Evolutionary conservation across 2,329 filamentous ascomycete genomes (phyloP), one percentile per base, ranked within the genome.

Genomic region (Pseudogymnoascus sp.): DNA sequence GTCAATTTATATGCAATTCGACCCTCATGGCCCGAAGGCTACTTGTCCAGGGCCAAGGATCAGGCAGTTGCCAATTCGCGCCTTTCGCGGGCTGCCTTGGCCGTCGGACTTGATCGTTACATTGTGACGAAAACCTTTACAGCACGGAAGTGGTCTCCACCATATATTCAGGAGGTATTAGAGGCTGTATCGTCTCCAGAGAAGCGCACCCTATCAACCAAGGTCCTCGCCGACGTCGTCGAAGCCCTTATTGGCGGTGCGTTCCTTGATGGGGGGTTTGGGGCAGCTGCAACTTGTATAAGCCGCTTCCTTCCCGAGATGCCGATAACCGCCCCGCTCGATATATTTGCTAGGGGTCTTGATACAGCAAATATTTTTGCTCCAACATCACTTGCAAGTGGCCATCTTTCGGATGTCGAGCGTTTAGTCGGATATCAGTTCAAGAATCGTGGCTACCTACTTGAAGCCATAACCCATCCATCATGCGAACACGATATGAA

Each of bases 171-270:
- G 1, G 75, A 83, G 17, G 70, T 78, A 1, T 65, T 78, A 17
- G 35, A 21, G 65, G 60, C 62, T 42, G 63, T 70, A 4, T 35
- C 60, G 26, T 56, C 17, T 33, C 17, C 50, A 10, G 70, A 65
- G 62, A 74, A 69, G 53, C 75, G 79, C 5, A 70, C 72, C 13
- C 71, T 92, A 33, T 88, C 90, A 0, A 88, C 86, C 1, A 97
- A 97, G 72, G 84, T 84, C 0, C 81, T 97, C 7, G 93, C 93
- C 3, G 93, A 97, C 70, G 87, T 97, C 0, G 82, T 96, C 0
- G 93, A 97, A 72, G 85, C 92, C 0, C 84, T 93, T 0, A 78
- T 97, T 0, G 88, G 97, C 19, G 93, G 91, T 0, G 83, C 89
- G 0, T 92, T 83, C 68, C 65, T 89, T 1, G 83, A 90, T 61